Evolutionary conservation across 2,329 filamentous ascomycete genomes (phyloP).

Genomic region (Dactylellina parvicollis): DNA sequence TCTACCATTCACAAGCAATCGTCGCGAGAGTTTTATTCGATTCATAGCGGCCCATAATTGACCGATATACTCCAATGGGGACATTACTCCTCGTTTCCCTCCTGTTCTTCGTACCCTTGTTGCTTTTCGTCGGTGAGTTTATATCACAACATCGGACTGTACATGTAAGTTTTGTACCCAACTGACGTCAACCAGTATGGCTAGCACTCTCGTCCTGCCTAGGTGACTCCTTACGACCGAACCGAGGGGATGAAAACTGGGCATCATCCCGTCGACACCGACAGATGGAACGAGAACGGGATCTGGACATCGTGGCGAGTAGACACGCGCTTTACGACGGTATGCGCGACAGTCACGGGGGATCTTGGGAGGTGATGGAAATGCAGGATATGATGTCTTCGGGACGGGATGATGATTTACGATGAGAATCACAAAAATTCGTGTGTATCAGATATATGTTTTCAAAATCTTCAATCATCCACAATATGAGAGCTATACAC

Average conservation of each 20-base stretch:
- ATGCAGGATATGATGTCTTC: constrained; percentile 50
- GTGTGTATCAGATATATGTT: not conserved
- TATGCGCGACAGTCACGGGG: constrained; percentile 59
- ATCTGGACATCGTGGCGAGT: constrained; percentile 40
- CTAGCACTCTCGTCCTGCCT: constrained; percentile 60
- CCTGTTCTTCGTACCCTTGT: constrained; percentile 55
- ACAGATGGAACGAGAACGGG: constrained; percentile 36
- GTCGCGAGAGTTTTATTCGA: no score
- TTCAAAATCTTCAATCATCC: no score
- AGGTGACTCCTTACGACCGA: constrained; percentile 58
- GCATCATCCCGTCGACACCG: constrained; percentile 55
- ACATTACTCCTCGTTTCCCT: constrained; percentile 56
- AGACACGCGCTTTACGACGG: constrained; percentile 58
- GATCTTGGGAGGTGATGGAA: constrained; percentile 60
- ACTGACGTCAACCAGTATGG: constrained; percentile 57
- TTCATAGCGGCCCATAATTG: no score
- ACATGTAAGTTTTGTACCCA: no score
- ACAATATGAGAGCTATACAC: not conserved
- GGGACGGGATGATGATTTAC: constrained; percentile 54
- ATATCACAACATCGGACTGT: no score
- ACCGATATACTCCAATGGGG: constrained; percentile 45
- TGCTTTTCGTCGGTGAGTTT: constrained; percentile 58
- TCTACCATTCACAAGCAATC: no score
- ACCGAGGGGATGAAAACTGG: constrained; percentile 9
- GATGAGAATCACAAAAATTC: constrained; percentile 24